Evolutionary conservation across 176 grass and related monocot species (phyloP).

Genomic region (Elaeis guineensis): DNA sequence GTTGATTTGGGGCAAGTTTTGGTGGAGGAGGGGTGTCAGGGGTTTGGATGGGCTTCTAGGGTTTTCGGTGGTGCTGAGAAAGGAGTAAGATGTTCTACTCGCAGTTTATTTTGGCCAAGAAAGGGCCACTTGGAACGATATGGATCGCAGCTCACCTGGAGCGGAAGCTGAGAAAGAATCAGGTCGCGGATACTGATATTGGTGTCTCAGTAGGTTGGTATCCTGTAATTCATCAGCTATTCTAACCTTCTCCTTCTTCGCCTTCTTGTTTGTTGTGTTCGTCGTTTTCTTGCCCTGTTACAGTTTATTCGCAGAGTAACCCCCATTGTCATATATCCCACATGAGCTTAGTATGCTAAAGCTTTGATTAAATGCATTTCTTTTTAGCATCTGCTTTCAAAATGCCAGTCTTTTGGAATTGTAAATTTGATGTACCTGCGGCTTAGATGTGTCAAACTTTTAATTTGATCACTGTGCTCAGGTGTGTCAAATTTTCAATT

Average conservation of each 20-base stretch:
- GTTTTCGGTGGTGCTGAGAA: constrained; percentile 20
- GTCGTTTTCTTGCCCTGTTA: too few relatives aligned
- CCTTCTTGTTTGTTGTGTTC: too few relatives aligned
- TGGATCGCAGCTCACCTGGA: constrained; percentile 99
- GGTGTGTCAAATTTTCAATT: too few relatives aligned
- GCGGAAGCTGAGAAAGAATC: constrained; percentile 94
- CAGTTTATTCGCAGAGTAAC: too few relatives aligned
- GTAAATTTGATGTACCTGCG: too few relatives aligned
- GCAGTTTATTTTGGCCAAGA: constrained; percentile 99
- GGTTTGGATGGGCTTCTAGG: constrained; percentile 21
- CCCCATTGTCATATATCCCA: too few relatives aligned
- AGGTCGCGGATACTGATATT: constrained; percentile 96
- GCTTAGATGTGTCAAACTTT: too few relatives aligned
- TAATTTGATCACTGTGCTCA: too few relatives aligned
- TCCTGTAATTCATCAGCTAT: not conserved
- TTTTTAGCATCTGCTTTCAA: too few relatives aligned
- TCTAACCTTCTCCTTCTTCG: not conserved
- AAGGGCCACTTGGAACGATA: constrained; percentile 96
- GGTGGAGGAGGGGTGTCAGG: constrained; percentile 1
- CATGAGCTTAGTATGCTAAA: too few relatives aligned
- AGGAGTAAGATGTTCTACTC: constrained; percentile 90
- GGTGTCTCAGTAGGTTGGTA: constrained; percentile 95
- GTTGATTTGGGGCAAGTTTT: not conserved
- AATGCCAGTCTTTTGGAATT: too few relatives aligned
- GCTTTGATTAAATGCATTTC: too few relatives aligned